A percentile compares a stretch with the other conserved stretches of the same genome.
Evolutionary conservation across 331 rosid species (phyloP).

Genomic region (Pyrus hybrid): DNA sequence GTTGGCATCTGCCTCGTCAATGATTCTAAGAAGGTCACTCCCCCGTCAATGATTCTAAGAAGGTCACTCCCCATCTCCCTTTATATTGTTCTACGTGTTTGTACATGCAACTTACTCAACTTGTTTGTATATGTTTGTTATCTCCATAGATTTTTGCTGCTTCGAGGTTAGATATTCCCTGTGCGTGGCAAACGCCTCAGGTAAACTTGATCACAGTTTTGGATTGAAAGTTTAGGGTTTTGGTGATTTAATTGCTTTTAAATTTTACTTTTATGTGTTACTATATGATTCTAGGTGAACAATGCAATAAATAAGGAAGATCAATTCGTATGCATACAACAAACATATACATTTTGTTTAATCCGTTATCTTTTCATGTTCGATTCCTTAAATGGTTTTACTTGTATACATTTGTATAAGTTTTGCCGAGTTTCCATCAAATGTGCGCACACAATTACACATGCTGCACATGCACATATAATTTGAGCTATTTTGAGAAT

Average conservation of each 20-base stretch:
- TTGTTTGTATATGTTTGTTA: neutral
- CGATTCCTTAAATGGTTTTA: neutral
- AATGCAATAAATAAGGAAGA: neutral
- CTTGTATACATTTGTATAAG: neutral
- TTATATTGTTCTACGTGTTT: neutral
- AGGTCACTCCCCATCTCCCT: constrained; percentile 21
- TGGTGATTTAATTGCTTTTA: neutral
- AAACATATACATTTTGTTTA: neutral
- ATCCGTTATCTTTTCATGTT: neutral
- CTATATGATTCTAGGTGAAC: neutral
- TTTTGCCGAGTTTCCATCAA: neutral
- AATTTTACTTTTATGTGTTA: neutral
- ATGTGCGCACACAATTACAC: neutral
- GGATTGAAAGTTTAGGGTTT: neutral
- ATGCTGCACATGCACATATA: neutral
- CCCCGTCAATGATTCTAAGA: constrained; percentile 41
- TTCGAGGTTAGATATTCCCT: constrained; percentile 68
- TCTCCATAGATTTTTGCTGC: constrained; percentile 59
- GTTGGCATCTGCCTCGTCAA: constrained; percentile 77
- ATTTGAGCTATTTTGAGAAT: neutral
- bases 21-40: constrained; percentile 44
- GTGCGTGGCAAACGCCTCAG: constrained; percentile 97
- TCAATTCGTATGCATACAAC: neutral
- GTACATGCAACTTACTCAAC: neutral
- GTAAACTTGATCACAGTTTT: constrained; percentile 13